phyloP scores from a whole-genome alignment of 352 stramenopile genomes.

The Phytopythium mirpurense region DNA sequence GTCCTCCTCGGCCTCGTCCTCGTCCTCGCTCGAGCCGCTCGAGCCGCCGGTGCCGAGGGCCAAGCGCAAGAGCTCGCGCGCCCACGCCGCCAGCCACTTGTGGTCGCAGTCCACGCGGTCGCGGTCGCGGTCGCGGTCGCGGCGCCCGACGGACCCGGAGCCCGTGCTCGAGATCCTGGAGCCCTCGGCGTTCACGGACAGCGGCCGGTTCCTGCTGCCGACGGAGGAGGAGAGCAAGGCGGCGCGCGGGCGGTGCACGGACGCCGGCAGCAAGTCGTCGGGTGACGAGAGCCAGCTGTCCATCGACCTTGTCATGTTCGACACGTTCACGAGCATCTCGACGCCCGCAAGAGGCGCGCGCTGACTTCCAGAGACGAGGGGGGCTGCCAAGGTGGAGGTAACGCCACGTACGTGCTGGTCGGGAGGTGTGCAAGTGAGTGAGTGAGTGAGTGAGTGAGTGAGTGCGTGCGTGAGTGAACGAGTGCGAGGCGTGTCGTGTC shows the following conservation, averaged over 20 bases:
- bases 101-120: too few relatives aligned
- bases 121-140: background rate
- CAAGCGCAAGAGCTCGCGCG: constrained; percentile 3
- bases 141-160: background rate
- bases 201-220: background rate
- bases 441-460: background rate
- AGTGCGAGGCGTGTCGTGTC: too few relatives aligned
- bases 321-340: constrained; percentile 47
- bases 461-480: too few relatives aligned
- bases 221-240: background rate
- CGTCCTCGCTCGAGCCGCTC: constrained; percentile 2
- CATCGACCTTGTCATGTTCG: constrained; percentile 47
- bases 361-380: too few relatives aligned
- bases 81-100: too few relatives aligned
- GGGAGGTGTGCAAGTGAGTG: background rate
- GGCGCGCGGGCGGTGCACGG: background rate
- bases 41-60: constrained; percentile 6
- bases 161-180: constrained; percentile 24
- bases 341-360: constrained; percentile 22
- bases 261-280: background rate
- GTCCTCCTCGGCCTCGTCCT: constrained; percentile 1
- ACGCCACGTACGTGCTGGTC: too few relatives aligned
- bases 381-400: too few relatives aligned
- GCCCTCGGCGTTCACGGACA: constrained; percentile 6
- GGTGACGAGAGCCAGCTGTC: constrained; percentile 6